A percentile compares a stretch with the other conserved stretches of the same genome.
These are phyloP conservation scores for Penicillium parvum DNA, from an alignment of 495 filamentous ascomycete genomes.

Conservation along the genomic window DNA sequence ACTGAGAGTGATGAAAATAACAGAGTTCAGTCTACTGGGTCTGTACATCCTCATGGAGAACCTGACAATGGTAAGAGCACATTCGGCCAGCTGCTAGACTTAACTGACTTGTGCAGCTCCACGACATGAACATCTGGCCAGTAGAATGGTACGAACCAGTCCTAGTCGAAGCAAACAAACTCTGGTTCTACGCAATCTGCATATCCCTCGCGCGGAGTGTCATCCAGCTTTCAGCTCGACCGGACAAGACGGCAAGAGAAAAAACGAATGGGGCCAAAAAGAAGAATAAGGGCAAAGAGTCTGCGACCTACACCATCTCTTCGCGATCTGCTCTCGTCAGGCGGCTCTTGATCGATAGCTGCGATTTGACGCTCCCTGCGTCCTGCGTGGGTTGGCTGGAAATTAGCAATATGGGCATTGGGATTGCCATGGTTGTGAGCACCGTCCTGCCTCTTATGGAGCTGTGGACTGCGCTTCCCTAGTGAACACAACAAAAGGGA, in stretches of 20 bases:
- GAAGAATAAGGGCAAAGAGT: background rate
- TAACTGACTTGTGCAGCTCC: conserved; percentile 5
- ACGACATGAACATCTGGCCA: conserved; percentile 14
- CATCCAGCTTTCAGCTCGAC: conserved; percentile 4
- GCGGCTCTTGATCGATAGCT: conserved; percentile 7
- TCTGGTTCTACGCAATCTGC: conserved; percentile 18
- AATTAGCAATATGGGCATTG: conserved; percentile 7
- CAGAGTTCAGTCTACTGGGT: too few relatives aligned
- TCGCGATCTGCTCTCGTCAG: conserved; percentile 6
- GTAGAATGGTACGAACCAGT: conserved; percentile 14
- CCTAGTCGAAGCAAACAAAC: conserved; percentile 15
- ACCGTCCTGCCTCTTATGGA: too few relatives aligned
- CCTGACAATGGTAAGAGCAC: conserved; percentile 9
- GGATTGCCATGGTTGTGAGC: conserved; percentile 8
- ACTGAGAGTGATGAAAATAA: too few relatives aligned
- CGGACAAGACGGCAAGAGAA: background rate
- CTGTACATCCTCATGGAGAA: conserved; percentile 13
- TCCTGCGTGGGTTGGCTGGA: conserved; percentile 13
- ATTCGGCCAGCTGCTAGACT: conserved; percentile 1
- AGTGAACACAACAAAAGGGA: too few relatives aligned
- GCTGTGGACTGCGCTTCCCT: too few relatives aligned
- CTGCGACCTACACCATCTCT: background rate
- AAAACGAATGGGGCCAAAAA: background rate
- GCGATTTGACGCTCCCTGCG: conserved; percentile 12
- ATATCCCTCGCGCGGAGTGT: conserved; percentile 4